These are phyloP conservation scores for Plasmodium chabaudi DNA, from an alignment of 169 alveolate species.

Conservation along the genomic window DNA sequence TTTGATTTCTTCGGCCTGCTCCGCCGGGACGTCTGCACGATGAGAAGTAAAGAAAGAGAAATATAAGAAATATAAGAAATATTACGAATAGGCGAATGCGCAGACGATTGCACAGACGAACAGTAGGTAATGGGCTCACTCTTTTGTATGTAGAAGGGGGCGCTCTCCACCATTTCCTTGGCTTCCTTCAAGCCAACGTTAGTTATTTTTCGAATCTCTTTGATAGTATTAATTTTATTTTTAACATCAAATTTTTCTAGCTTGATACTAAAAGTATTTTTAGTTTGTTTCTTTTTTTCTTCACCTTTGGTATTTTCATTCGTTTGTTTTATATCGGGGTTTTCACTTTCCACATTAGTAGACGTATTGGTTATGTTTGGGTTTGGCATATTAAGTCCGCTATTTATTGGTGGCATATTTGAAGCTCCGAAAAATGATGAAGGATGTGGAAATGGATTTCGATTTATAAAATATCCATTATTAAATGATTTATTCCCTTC, in stretches of 20 bases:
- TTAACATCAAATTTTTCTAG: constrained; percentile 85
- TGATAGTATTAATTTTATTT: constrained; percentile 88
- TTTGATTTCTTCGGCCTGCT: constrained; percentile 86
- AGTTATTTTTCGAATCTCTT: constrained; percentile 86
- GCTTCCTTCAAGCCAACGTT: constrained; percentile 87
- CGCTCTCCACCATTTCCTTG: constrained; percentile 88
- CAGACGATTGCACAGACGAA: background rate
- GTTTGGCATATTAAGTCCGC: background rate
- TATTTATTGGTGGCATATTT: constrained; percentile 3
- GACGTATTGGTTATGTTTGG: constrained; percentile 3
- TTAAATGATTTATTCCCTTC: constrained; percentile 79
- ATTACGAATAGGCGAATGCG: background rate
- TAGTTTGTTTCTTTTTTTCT: constrained; percentile 77
- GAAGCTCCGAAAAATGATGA: constrained; percentile 29
- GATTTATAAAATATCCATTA: constrained; percentile 80
- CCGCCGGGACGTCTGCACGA: constrained; percentile 80
- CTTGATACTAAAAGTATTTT: constrained; percentile 77
- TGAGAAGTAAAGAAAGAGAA: too few species aligned
- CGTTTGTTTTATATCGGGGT: constrained; percentile 21
- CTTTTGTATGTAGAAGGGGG: constrained; percentile 85
- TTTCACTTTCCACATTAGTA: background rate
- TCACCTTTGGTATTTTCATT: constrained; percentile 19
- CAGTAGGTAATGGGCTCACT: constrained; percentile 30
- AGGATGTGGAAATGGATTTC: constrained; percentile 91
- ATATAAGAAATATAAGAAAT: too few species aligned